These are phyloP conservation scores for Stellera chamaejasme DNA, from an alignment of 345 rosid species.

Conservation along the genomic window DNA sequence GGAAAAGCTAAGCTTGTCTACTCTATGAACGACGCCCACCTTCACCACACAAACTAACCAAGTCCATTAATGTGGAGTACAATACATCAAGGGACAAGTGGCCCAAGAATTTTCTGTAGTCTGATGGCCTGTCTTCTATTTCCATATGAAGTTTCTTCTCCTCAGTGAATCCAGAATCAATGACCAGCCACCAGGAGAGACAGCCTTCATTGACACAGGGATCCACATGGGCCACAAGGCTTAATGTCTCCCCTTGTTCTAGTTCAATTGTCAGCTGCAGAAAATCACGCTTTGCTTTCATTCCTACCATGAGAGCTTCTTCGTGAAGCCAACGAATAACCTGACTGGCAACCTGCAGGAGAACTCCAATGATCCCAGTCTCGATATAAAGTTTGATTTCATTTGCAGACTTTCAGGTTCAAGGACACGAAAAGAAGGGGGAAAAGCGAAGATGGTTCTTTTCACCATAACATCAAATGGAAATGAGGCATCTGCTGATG, in stretches of 20 bases:
- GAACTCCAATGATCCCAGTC: constrained; percentile 6
- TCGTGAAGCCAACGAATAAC: constrained; percentile 89
- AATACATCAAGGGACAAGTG: constrained; percentile 61
- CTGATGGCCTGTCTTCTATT: constrained; percentile 33
- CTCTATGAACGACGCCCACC: constrained; percentile 24
- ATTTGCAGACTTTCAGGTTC: too few species aligned
- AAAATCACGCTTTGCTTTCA: constrained; percentile 69
- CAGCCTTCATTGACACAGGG: constrained; percentile 61
- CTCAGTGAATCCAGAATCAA: constrained; percentile 65
- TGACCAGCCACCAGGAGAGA: constrained; percentile 87
- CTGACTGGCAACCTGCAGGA: constrained; percentile 77
- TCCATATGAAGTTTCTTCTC: constrained; percentile 43
- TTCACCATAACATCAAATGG: too few species aligned
- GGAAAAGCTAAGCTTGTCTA: too few species aligned
- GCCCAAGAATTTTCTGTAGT: constrained; percentile 67
- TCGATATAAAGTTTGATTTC: constrained; percentile 2
- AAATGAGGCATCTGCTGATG: too few species aligned
- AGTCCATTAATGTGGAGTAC: constrained; percentile 64
- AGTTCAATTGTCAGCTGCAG: constrained; percentile 71
- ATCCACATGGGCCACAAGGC: constrained; percentile 82
- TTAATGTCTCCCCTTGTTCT: constrained; percentile 72
- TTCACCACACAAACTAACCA: constrained; percentile 62
- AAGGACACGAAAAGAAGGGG: too few species aligned
- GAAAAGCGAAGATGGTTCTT: too few species aligned
- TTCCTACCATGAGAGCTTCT: constrained; percentile 78